phyloP scores from a whole-genome alignment of 768 basidiomycete species.

The Collybia nuda region DNA sequence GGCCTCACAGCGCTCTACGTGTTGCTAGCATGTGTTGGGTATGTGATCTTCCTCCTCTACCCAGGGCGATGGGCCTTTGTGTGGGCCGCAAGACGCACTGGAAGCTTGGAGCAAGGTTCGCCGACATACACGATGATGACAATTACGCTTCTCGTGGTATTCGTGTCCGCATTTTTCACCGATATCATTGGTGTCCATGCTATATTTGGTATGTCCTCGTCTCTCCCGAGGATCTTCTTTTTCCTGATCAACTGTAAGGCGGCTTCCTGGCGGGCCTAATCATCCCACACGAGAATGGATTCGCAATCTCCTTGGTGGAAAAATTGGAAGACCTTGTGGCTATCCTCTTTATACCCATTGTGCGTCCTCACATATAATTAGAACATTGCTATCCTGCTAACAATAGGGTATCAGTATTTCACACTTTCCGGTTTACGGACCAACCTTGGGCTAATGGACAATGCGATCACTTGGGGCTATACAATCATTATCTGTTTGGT shows the following conservation, averaged over 20 bases:
- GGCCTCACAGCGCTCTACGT: constrained; percentile 82
- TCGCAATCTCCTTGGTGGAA: constrained; percentile 76
- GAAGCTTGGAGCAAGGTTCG: constrained; percentile 68
- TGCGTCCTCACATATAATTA: constrained; percentile 30
- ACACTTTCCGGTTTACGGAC: constrained; percentile 77
- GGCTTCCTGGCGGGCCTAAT: constrained; percentile 83
- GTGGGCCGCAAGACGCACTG: constrained; percentile 67
- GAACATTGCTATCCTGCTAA: neutral
- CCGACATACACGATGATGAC: constrained; percentile 82
- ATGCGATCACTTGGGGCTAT: constrained; percentile 81
- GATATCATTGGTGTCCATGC: constrained; percentile 81
- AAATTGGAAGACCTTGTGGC: constrained; percentile 87
- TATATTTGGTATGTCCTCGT: constrained; percentile 51
- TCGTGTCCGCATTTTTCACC: constrained; percentile 79
- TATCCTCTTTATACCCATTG: constrained; percentile 74
- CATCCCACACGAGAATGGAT: constrained; percentile 82
- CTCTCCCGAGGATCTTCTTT: neutral
- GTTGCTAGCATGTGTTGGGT: constrained; percentile 67
- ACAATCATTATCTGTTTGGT: constrained; percentile 70
- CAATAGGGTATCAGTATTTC: constrained; percentile 60
- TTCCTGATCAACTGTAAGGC: constrained; percentile 36
- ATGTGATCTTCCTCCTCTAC: constrained; percentile 62
- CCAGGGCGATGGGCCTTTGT: constrained; percentile 63
- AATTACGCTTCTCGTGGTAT: constrained; percentile 69
- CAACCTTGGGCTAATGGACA: constrained; percentile 74